These are phyloP conservation scores for Cucurbitaria berberidis DNA, from an alignment of 2,329 filamentous ascomycete species.

Conservation along the genomic window DNA sequence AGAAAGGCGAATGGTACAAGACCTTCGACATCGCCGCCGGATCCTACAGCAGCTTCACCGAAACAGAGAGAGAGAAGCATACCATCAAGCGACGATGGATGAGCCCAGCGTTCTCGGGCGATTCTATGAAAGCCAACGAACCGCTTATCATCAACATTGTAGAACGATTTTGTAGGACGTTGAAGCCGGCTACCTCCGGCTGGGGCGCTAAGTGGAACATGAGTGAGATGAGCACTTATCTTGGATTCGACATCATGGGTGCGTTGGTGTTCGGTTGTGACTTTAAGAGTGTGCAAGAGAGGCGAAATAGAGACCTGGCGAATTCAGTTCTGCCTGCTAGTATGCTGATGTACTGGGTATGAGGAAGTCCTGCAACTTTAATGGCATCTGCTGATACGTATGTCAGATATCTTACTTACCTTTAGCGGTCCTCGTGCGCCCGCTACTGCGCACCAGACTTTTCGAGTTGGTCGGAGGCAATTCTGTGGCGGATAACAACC, in stretches of 20 bases:
- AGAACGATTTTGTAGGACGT: conserved; percentile 40
- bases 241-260: conserved; percentile 57
- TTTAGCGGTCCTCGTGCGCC: conserved; percentile 22
- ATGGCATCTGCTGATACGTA: not conserved
- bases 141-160: conserved; percentile 46
- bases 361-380: not conserved
- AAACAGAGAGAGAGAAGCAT: conserved; percentile 50
- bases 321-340: conserved; percentile 26
- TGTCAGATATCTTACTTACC: conserved; percentile 24
- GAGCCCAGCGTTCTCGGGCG: conserved; percentile 50
- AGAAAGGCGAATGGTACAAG: conserved; percentile 55
- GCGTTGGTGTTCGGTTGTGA: conserved; percentile 48
- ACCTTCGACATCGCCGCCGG: conserved; percentile 50
- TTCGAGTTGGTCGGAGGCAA: conserved; percentile 29
- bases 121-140: conserved; percentile 50
- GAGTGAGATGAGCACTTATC: conserved; percentile 45
- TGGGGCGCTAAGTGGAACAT: conserved; percentile 52
- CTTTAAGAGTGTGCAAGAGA: conserved; percentile 44
- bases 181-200: conserved; percentile 19
- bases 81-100: conserved; percentile 51
- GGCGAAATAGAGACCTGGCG: conserved; percentile 36
- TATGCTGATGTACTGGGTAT: conserved; percentile 34
- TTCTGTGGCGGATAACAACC: conserved; percentile 30
- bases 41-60: conserved; percentile 48
- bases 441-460: conserved; percentile 23